Evolutionary conservation across 805 yeast genomes (phyloP), one percentile per base, ranked within the genome.

Genomic region (Wickerhamomyces hampshirensis): DNA sequence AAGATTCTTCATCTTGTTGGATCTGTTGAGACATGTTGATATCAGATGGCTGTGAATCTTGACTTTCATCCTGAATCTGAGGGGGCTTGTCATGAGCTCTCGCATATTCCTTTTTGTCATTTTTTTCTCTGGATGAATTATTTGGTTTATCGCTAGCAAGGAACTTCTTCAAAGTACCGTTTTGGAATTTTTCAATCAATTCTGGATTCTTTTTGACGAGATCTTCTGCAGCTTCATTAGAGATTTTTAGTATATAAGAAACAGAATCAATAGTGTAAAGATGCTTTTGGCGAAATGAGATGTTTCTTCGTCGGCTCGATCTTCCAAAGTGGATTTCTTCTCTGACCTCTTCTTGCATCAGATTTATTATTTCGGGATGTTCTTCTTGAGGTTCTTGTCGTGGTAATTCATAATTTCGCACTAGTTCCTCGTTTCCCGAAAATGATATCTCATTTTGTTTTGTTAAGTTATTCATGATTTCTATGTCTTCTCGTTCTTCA

Each of bases 131-230:
- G 28, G 21, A 28, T 10, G 15, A 18, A 12, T 16, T 28, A 16
- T 16, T 31, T 9, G 34, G 4, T 4, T 27, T 17, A 11, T 23
- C 23, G 10, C 44, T 36, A 16, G 28, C 29, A 28, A 44, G 35
- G 34, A 37, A 42, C 13, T 27, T 46, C 35, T 31, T 35, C 21
- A 49, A 42, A 29, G 43, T 48, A 28, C 48, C 54, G 43, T 42
- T 46, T 48, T 42, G 63, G 45, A 43, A 59, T 54, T 42, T 53
- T 16, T 43, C 55, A 37, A 44, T 48, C 35, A 47, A 42, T n/a
- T 40, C 43, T 7, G 49, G 52, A 9, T 46, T 48, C 5, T 34
- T 29, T n/a, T 41, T 39, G 16, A 53, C 56, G 18, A 51, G 19
- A 8, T 40, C 46, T 6, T 49, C 36, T 0, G 58, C 58, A 6